These are phyloP conservation scores for Clausena lansium DNA, from an alignment of 345 rosid species.

Conservation along the genomic window DNA sequence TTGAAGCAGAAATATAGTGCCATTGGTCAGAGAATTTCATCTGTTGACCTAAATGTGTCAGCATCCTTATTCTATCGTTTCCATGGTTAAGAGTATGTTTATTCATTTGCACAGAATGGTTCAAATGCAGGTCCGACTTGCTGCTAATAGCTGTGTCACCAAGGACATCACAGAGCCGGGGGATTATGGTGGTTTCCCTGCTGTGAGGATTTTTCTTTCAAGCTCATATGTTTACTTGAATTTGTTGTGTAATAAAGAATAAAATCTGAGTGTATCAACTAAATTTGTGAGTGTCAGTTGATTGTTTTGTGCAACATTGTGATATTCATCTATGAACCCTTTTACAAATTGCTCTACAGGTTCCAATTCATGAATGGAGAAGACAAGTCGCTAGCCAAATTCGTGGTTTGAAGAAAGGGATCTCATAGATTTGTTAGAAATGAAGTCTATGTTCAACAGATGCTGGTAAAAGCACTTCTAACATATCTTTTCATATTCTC, in stretches of 20 bases:
- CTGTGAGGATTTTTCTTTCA: constrained; percentile 45
- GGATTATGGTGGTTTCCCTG: constrained; percentile 89
- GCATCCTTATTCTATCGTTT: not conserved
- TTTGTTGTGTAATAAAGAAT: not conserved
- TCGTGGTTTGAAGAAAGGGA: constrained; percentile 27
- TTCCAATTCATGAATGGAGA: constrained; percentile 67
- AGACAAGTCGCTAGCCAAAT: constrained; percentile 46
- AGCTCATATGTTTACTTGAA: not conserved
- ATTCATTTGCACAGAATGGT: not conserved
- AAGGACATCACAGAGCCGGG: constrained; percentile 78
- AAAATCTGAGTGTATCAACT: not conserved
- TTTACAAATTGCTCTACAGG: constrained; percentile 37
- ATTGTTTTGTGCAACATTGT: not conserved
- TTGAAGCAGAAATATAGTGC: not conserved
- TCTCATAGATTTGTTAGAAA: constrained; percentile 7
- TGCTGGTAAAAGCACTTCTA: not conserved
- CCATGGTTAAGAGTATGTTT: not conserved
- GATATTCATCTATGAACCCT: not conserved
- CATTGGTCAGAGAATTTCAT: not conserved
- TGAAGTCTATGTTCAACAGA: not conserved
- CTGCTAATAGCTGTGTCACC: constrained; percentile 73
- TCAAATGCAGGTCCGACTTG: constrained; percentile 60
- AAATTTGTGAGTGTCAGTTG: not conserved
- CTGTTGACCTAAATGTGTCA: not conserved
- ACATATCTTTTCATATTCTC: not conserved